These are phyloP conservation scores for Penicillium frequentans DNA, from an alignment of 2,329 filamentous ascomycete genomes.

Conservation along the genomic window DNA sequence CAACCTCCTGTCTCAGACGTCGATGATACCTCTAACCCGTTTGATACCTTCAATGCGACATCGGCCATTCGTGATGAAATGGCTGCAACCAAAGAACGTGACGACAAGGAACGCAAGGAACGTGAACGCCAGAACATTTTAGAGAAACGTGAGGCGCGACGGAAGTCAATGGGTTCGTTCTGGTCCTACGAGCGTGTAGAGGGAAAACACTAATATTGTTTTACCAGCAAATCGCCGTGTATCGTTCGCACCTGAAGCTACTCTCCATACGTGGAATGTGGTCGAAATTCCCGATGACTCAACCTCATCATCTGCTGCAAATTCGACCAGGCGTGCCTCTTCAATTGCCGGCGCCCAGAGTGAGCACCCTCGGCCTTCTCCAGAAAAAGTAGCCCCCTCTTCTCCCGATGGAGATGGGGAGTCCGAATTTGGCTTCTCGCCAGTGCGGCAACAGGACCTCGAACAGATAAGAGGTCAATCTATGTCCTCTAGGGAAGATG, in stretches of 20 bases:
- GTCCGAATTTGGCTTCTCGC: slow-evolving; percentile 57
- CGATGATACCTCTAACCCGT: slow-evolving; percentile 50
- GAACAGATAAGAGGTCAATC: slow-evolving; percentile 56
- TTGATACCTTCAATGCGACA: slow-evolving; percentile 44
- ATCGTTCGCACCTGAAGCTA: slow-evolving; percentile 95
- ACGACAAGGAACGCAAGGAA: slow-evolving; percentile 63
- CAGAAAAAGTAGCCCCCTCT: slow-evolving; percentile 60
- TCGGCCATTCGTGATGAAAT: slow-evolving; percentile 51
- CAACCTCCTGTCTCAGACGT: slow-evolving; percentile 32
- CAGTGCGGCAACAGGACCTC: slow-evolving; percentile 64
- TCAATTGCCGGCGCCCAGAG: slow-evolving; percentile 65
- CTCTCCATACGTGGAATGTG: slow-evolving; percentile 94
- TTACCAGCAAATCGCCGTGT: slow-evolving; percentile 76
- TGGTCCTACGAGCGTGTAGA: neutral
- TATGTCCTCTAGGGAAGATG: slow-evolving; percentile 43
- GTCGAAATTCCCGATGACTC: slow-evolving; percentile 87
- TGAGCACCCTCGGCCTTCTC: slow-evolving; percentile 32
- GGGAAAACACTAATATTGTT: slow-evolving; percentile 16
- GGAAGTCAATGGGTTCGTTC: slow-evolving; percentile 74
- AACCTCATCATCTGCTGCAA: slow-evolving; percentile 69
- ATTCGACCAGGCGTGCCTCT: slow-evolving; percentile 69
- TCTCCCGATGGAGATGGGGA: slow-evolving; percentile 63
- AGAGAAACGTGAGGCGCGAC: slow-evolving; percentile 79
- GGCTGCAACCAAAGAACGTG: slow-evolving; percentile 66
- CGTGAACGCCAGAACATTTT: slow-evolving; percentile 60